Conservation (phyloP, 345 rosid species). For the Noccaea bulbosa region DNA sequence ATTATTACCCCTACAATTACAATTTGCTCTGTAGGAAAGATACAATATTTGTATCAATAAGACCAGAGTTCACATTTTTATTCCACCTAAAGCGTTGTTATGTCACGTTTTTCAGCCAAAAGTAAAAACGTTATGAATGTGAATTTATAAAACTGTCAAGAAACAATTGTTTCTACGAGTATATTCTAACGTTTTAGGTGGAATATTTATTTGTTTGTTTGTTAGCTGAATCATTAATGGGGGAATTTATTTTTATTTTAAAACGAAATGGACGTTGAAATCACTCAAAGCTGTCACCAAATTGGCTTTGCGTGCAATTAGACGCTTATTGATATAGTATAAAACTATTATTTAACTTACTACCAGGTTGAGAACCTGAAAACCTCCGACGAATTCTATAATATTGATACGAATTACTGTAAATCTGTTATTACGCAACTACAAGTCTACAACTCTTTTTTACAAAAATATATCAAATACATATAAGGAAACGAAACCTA, state of each 20-base stretch:
- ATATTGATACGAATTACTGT: too few species aligned
- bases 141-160: background rate
- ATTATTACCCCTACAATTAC: too few species aligned
- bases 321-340: slow-evolving; percentile 23
- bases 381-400: too few species aligned
- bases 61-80: background rate
- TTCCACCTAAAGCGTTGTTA: background rate
- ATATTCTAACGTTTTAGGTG: background rate
- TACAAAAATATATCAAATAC: too few species aligned
- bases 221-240: background rate
- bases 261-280: slow-evolving; percentile 27
- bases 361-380: too few species aligned
- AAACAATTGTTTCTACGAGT: background rate
- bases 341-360: too few species aligned
- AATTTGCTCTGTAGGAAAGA: too few species aligned
- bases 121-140: slow-evolving; percentile 3
- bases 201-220: background rate
- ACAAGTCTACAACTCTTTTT: too few species aligned
- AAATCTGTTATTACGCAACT: too few species aligned
- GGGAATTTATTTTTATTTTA: too few species aligned
- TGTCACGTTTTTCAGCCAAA: slow-evolving; percentile 16
- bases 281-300: slow-evolving; percentile 32
- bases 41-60: background rate
- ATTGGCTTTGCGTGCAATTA: slow-evolving; percentile 30
- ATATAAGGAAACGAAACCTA: too few species aligned